phyloP scores from a whole-genome alignment of 371 early-diverging fungal genomes.

The Lichtheimia hyalospora region DNA sequence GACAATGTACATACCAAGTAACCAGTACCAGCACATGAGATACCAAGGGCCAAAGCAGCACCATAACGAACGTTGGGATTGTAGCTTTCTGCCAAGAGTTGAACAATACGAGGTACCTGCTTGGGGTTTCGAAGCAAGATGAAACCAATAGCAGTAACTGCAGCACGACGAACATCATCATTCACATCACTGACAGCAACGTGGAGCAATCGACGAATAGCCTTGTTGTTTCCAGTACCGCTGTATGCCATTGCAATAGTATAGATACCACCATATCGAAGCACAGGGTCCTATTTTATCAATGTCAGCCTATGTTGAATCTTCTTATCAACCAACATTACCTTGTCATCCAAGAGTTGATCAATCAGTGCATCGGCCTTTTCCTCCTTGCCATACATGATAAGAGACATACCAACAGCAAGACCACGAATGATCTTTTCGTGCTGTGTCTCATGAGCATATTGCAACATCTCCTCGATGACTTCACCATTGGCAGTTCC shows the following conservation, averaged over 20 bases:
- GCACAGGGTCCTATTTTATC: constrained; percentile 75
- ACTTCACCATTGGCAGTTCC: constrained; percentile 86
- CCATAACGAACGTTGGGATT: constrained; percentile 99
- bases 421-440: constrained; percentile 98
- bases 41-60: constrained; percentile 96
- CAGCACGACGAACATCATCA: constrained; percentile 98
- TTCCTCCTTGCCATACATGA: constrained; percentile 95
- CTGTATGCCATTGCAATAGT: constrained; percentile 97
- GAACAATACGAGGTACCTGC: constrained; percentile 96
- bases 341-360: constrained; percentile 80
- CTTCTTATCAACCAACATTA: constrained; percentile 8
- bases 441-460: constrained; percentile 96
- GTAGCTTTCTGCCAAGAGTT: constrained; percentile 96
- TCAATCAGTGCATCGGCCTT: constrained; percentile 89
- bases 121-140: constrained; percentile 87
- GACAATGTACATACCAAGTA: constrained; percentile 44
- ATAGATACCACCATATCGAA: constrained; percentile 96
- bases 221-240: constrained; percentile 96
- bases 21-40: constrained; percentile 97
- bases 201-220: constrained; percentile 92
- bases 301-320: not conserved
- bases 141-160: constrained; percentile 97
- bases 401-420: constrained; percentile 90
- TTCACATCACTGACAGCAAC: constrained; percentile 97
- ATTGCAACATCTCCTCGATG: constrained; percentile 92